Conservation (phyloP, 257 asterid genomes). For the Solanum pimpinellifolium region DNA sequence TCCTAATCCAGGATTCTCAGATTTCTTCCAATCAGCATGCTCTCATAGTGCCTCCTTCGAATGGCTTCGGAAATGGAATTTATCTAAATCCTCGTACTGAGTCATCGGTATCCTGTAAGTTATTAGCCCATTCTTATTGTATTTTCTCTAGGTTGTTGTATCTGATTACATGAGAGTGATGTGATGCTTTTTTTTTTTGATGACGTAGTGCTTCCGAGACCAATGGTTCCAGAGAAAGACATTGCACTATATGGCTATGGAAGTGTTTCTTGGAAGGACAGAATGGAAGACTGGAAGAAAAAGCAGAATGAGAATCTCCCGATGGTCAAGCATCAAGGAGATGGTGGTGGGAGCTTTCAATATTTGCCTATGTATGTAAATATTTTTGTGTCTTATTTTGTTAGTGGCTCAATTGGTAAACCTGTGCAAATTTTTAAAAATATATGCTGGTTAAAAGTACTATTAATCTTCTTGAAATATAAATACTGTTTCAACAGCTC, state of each 20-base stretch:
- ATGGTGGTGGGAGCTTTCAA: not conserved
- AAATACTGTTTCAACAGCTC: not conserved
- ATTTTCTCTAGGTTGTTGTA: not conserved
- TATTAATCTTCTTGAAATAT: not conserved
- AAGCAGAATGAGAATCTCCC: conserved; percentile 56
- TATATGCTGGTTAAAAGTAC: not conserved
- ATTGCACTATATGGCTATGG: conserved; percentile 82
- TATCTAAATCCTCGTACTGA: conserved; percentile 30
- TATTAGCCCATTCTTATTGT: not conserved
- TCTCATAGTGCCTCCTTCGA: conserved; percentile 50
- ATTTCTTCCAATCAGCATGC: conserved; percentile 45
- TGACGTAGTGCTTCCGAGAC: conserved; percentile 50
- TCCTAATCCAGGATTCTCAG: conserved; percentile 33
- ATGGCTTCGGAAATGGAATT: conserved; percentile 20
- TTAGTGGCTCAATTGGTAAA: not conserved
- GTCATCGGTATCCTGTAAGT: conserved; percentile 39
- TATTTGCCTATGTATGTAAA: conserved; percentile 58
- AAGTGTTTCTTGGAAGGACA: conserved; percentile 94
- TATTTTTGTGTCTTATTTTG: not conserved
- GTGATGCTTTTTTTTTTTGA: not conserved
- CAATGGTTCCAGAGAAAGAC: conserved; percentile 86
- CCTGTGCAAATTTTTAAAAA: not conserved
- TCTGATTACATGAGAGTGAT: not conserved
- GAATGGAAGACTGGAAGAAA: conserved; percentile 85
- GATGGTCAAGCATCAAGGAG: conserved; percentile 54